Evolutionary conservation across 2,329 filamentous ascomycete genomes (phyloP), one percentile per base, ranked within the genome.

Genomic region (Monosporascus sp.): DNA sequence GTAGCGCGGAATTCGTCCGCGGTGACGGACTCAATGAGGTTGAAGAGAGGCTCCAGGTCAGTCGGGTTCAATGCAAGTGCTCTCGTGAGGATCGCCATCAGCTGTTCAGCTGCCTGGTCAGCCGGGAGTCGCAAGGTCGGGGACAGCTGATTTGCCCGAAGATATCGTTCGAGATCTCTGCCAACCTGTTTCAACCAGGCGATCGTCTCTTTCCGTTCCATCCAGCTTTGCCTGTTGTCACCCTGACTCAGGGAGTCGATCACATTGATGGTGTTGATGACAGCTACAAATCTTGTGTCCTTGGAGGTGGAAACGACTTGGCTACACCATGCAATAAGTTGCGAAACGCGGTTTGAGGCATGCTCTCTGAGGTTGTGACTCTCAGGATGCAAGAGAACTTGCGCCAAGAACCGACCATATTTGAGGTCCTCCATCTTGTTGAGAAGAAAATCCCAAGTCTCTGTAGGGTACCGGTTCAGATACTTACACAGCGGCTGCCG

Each of bases 371-470:
- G 74, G 1, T 87, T 78, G 27, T 79, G 82, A 66, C 91, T 96
- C 17, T 88, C 86, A 0, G 84, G 77, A 64, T 96, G 84, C 3
- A 83, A 80, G 22, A 99, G 79, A 16, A 96, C 84, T 68, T 99
- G 94, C 0, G 91, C 89, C 59, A 99, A 85, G 70, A 99, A 90
- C 17, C 94, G 85, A 3, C 95, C 94, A 64, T 95, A 96, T 56
- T 86, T 88, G 64, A 92, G 82, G 49, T 97, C 90, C 55, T 90
- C 88, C 52, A 97, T 77, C 63, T 87, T 90, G 24, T 82, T 81
- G n/a, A 87, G 77, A 59, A 97, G 86, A 64, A 91, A 87, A 1
- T 79, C 73, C 87, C 91, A 95, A 5, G 92, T 84, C 64, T 99
- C 92, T 58, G 88, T 88, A 0, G 94, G 86, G 66, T 97, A 99